A percentile compares a stretch with the other conserved stretches of the same genome.
These are phyloP conservation scores for Yamadazyma paraphyllophila DNA, from an alignment of 805 yeast species.

Conservation along the genomic window DNA sequence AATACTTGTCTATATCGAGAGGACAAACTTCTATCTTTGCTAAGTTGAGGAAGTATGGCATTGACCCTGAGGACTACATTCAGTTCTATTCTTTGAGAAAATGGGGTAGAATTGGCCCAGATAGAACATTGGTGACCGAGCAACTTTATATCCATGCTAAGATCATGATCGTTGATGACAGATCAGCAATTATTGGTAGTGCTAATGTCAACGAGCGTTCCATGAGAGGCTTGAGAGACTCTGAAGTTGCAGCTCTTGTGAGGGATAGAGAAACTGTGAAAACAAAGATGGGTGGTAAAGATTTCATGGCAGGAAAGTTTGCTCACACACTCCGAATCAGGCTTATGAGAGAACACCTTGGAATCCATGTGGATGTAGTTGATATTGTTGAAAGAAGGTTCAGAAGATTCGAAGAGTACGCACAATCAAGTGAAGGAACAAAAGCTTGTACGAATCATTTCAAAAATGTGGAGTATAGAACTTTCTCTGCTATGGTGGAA, in stretches of 20 bases:
- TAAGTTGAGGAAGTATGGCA: constrained; percentile 71
- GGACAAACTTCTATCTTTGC: constrained; percentile 88
- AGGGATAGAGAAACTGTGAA: constrained; percentile 74
- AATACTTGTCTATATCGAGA: constrained; percentile 87
- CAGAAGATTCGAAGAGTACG: constrained; percentile 44
- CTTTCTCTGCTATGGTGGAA: constrained; percentile 70
- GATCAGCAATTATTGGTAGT: constrained; percentile 91
- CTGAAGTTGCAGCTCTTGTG: constrained; percentile 87
- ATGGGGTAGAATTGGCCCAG: constrained; percentile 90
- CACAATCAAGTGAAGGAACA: constrained; percentile 40
- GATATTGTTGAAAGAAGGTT: constrained; percentile 80
- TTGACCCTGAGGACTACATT: constrained; percentile 86
- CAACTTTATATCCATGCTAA: constrained; percentile 94
- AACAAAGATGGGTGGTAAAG: constrained; percentile 78
- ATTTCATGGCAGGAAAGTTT: constrained; percentile 79
- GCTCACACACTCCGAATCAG: constrained; percentile 87
- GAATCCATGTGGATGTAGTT: constrained; percentile 84
- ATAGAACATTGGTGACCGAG: constrained; percentile 74
- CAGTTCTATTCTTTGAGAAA: constrained; percentile 89
- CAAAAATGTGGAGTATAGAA: constrained; percentile 25
- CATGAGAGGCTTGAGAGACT: constrained; percentile 90
- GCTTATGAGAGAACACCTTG: constrained; percentile 94
- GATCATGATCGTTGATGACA: constrained; percentile 86
- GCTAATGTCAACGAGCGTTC: constrained; percentile 97
- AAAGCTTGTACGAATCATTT: constrained; percentile 47